Base-by-base conservation (phyloP, 306 rosid species). In the Ceratonia siliqua region DNA sequence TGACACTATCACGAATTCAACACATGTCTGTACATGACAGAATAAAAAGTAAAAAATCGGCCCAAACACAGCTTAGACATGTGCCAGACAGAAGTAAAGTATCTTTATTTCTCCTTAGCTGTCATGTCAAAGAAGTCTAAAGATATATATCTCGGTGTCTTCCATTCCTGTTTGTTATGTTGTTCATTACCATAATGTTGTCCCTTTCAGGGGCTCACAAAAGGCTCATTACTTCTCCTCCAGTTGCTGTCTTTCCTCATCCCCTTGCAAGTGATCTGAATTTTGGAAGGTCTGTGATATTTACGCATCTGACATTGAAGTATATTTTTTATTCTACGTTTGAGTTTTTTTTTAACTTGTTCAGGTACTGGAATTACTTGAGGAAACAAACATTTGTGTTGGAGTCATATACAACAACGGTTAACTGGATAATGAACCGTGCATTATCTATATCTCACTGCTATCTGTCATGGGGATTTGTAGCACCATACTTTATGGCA, bases 361-460 rank as follows among this genome's bases (percentile, higher is more conserved):
- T 72, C 79, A 95, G 99, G 88, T 95, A 95, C 70, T 95, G 99
- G 99, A 95, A 95, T 75, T 95, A 95, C 88, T 77, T 95, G 94
- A 90, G 99, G 84, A 95, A 95, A 86, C 99, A 95, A 67, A 95
- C 99, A 48, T 95, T 95, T 85, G 99, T 95, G 32, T 82, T 92
- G 84, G 99, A 95, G 86, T 95, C 99, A 15, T 95, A 95, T 58
- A 85, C 83, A 24, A 80, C 96, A 24, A 87, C 52, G 14, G 97
- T 95, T 50, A 95, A 95, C 77, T 86, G 86, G 86, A 56, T 89
- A 35, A 95, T 95, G 99, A 95, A 95, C 82, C 99, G 99, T 43
- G 96, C 99, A 65, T 76, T 95, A 57, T 90, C 90, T 80, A 81
- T 84, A 41, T 15, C 82, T 61, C 99, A 95, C 70, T 92, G 91